phyloP scores from a whole-genome alignment of 225 moss, liverwort and hornwort species.

The Sphagnum tenellum region DNA sequence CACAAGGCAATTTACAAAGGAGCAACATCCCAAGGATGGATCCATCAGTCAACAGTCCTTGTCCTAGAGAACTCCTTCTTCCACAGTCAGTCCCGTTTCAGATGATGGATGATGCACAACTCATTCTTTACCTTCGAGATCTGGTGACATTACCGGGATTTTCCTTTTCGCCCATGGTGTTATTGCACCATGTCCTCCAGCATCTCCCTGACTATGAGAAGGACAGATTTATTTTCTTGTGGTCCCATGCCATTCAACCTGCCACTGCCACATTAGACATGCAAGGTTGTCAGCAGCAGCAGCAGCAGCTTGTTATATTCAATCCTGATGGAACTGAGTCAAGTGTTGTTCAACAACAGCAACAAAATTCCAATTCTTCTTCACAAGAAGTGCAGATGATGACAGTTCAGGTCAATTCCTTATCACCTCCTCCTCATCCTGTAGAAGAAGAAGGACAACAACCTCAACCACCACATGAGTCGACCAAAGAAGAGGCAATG shows the following conservation, averaged over 20 bases:
- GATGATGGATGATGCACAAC: conserved; percentile 25
- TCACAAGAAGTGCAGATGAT: conserved; percentile 8
- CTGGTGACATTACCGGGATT: conserved; percentile 15
- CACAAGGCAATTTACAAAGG: not conserved
- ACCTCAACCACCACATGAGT: conserved; percentile 4
- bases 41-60: conserved; percentile 20
- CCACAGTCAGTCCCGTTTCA: conserved; percentile 19
- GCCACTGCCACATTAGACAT: conserved; percentile 5
- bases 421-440: conserved; percentile 3
- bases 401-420: conserved; percentile 12
- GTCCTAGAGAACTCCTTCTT: conserved; percentile 21
- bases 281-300: conserved; percentile 8
- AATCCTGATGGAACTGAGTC: conserved; percentile 4
- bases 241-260: conserved; percentile 15
- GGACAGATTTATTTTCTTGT: conserved; percentile 17
- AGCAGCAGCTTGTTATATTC: conserved; percentile 13
- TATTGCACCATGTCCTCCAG: conserved; percentile 26
- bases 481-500: conserved; percentile 1
- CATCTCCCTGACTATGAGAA: conserved; percentile 31
- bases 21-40: conserved; percentile 2
- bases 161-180: conserved; percentile 11
- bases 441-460: conserved; percentile 2
- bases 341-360: conserved; percentile 7
- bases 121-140: conserved; percentile 23
- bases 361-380: conserved; percentile 10